A percentile compares a stretch with the other conserved stretches of the same genome.
These are phyloP conservation scores for Capsicum baccatum DNA, from an alignment of 257 asterid genomes.

Conservation along the genomic window DNA sequence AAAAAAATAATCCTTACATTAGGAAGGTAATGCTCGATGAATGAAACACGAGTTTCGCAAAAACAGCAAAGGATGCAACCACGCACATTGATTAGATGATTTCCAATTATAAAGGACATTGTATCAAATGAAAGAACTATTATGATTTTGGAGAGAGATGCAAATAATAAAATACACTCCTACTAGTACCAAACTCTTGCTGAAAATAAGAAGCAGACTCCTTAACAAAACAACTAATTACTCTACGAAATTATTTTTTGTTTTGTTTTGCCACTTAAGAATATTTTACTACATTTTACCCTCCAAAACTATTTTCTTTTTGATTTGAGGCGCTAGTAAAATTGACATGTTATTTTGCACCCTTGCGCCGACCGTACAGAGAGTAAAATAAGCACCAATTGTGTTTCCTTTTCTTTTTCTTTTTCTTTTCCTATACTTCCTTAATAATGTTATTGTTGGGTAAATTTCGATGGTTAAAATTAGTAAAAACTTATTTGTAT, in stretches of 20 bases:
- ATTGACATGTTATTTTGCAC: background rate
- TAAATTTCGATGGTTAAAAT: background rate
- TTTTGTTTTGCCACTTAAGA: no score
- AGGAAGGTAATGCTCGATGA: background rate
- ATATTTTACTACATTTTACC: background rate
- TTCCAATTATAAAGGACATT: no score
- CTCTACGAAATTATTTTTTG: background rate
- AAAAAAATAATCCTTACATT: background rate
- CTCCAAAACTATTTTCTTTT: background rate
- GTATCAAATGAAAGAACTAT: no score
- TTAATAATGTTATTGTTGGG: background rate
- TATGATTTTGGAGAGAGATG: no score
- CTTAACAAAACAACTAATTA: no score
- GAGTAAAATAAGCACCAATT: background rate
- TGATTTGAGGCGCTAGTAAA: background rate
- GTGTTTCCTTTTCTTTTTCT: background rate
- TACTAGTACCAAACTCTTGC: no score
- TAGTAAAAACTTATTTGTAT: background rate
- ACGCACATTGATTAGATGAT: no score
- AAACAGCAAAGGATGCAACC: background rate
- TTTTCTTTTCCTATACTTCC: background rate
- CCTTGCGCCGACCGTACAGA: background rate
- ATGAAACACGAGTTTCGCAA: background rate
- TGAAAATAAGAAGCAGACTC: no score
- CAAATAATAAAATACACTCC: no score